Evolutionary conservation across 225 moss, liverwort and hornwort species (phyloP).

Genomic region (Anthoceros angustus): DNA sequence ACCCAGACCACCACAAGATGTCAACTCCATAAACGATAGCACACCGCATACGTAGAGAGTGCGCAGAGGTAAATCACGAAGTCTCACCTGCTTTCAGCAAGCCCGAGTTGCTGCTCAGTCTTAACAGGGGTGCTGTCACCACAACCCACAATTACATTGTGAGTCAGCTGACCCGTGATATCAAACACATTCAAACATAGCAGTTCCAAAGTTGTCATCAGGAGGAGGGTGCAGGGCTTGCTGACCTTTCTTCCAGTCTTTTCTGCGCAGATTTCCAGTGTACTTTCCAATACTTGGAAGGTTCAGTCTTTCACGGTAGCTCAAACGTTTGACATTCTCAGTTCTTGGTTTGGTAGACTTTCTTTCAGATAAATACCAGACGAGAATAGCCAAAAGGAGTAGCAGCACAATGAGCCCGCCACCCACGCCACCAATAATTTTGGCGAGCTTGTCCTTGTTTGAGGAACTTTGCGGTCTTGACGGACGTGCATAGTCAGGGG

Average conservation of each 20-base stretch:
- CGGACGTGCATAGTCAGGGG: neutral
- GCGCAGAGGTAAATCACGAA: neutral
- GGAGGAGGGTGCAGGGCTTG: no score
- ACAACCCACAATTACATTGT: neutral
- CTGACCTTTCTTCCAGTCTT: neutral
- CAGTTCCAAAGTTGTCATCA: neutral
- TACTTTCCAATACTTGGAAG: neutral
- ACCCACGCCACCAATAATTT: neutral
- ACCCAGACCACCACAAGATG: neutral
- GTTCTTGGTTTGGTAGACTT: neutral
- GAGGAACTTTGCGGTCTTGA: neutral
- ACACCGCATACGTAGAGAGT: neutral
- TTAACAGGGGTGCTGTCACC: constrained; percentile 1
- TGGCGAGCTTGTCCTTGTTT: neutral
- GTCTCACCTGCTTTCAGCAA: neutral
- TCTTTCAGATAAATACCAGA: neutral
- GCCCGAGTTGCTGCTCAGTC: neutral
- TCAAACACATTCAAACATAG: neutral
- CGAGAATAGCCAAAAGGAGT: neutral
- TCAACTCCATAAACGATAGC: neutral
- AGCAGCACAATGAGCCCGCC: neutral
- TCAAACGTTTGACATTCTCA: neutral
- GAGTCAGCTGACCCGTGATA: neutral
- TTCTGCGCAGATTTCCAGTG: neutral
- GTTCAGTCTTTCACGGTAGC: neutral